A percentile compares a stretch with the other conserved stretches of the same genome.
These are phyloP conservation scores for Asterionellopsis glacialis DNA, from an alignment of 108 stramenopile species.

Conservation along the genomic window DNA sequence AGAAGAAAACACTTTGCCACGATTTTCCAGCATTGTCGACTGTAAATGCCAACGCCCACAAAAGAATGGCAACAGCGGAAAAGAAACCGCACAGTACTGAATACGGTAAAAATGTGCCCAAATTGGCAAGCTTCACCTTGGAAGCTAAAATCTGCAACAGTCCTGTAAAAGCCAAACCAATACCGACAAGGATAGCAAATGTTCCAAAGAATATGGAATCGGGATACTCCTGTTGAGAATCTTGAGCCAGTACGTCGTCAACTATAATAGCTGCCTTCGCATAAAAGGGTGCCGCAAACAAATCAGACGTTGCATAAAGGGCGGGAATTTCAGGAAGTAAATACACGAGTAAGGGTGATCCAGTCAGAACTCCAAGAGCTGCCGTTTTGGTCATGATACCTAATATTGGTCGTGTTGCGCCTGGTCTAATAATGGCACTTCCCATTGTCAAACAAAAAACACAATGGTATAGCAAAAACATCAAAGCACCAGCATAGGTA, in stretches of 20 bases:
- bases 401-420: constrained; percentile 10
- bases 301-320: constrained; percentile 46
- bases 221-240: constrained; percentile 6
- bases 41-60: constrained; percentile 61
- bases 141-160: constrained; percentile 41
- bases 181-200: constrained; percentile 46
- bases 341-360: constrained; percentile 12
- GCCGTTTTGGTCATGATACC: constrained; percentile 31
- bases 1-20: constrained; percentile 23
- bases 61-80: constrained; percentile 56
- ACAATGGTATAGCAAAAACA: constrained; percentile 38
- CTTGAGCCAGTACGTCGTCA: constrained; percentile 33
- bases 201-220: constrained; percentile 51
- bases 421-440: constrained; percentile 29
- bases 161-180: constrained; percentile 46
- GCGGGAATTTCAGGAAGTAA: constrained; percentile 32
- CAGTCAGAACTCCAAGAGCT: constrained; percentile 21
- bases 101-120: constrained; percentile 59
- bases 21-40: constrained; percentile 41
- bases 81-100: constrained; percentile 77
- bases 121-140: constrained; percentile 56
- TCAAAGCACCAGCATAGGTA: constrained; percentile 5
- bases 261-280: constrained; percentile 49
- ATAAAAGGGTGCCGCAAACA: constrained; percentile 71
- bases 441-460: constrained; percentile 47